Percentiles rank a stretch among this genome's conserved stretches.
phyloP scores from a whole-genome alignment of 306 rosid genomes.

The Vicia villosa region DNA sequence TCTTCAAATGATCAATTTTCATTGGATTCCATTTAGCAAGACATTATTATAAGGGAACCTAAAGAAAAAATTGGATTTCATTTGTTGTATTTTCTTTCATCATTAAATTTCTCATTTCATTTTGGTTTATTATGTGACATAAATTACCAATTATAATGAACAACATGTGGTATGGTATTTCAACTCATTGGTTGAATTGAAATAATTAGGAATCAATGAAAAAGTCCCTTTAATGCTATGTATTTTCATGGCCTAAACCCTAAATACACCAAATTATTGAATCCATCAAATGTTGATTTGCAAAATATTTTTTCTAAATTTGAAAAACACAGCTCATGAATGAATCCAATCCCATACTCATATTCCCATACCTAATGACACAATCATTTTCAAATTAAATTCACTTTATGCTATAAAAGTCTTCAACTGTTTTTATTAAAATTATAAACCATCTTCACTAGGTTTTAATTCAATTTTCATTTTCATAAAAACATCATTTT shows the following conservation, averaged over 20 bases:
- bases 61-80: not conserved
- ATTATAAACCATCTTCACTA: slow-evolving; percentile 8
- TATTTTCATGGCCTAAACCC: slow-evolving; percentile 4
- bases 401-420: slow-evolving; percentile 17
- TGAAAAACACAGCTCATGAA: slow-evolving; percentile 33
- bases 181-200: slow-evolving; percentile 12
- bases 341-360: slow-evolving; percentile 33
- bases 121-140: not conserved
- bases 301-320: slow-evolving; percentile 32
- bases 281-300: slow-evolving; percentile 24
- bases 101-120: slow-evolving; percentile 17
- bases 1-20: slow-evolving; percentile 42
- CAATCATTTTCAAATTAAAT: slow-evolving; percentile 29
- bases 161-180: not conserved
- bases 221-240: slow-evolving; percentile 6
- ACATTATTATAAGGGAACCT: slow-evolving; percentile 16
- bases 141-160: slow-evolving; percentile 11
- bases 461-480: slow-evolving; percentile 29
- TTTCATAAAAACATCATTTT: slow-evolving; percentile 22
- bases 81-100: slow-evolving; percentile 27
- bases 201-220: slow-evolving; percentile 21
- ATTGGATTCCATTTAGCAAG: slow-evolving; percentile 51
- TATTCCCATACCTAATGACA: slow-evolving; percentile 37
- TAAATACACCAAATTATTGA: slow-evolving; percentile 19
- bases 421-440: not conserved